These are phyloP conservation scores for Herpotrichia juniperi DNA, from an alignment of 2,329 filamentous ascomycete genomes.

Conservation along the genomic window DNA sequence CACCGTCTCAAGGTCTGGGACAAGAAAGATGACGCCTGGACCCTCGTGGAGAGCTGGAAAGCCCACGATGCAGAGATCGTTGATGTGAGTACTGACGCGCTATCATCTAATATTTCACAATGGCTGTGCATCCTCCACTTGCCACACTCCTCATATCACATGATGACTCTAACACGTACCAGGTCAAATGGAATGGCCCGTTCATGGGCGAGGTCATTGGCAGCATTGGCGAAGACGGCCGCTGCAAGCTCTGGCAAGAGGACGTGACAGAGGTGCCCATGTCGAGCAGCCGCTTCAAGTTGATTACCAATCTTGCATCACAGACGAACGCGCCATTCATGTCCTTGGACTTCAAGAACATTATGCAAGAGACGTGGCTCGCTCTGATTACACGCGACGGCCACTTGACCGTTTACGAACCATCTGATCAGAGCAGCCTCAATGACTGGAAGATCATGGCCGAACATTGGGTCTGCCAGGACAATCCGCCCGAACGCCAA, in stretches of 20 bases:
- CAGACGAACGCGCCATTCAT: slow-evolving; percentile 74
- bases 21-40: slow-evolving; percentile 77
- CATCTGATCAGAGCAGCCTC: slow-evolving; percentile 81
- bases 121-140: slow-evolving; percentile 24
- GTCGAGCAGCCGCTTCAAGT: slow-evolving; percentile 80
- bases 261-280: slow-evolving; percentile 78
- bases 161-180: slow-evolving; percentile 23
- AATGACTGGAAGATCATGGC: slow-evolving; percentile 78
- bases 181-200: slow-evolving; percentile 93
- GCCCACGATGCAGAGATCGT: slow-evolving; percentile 90
- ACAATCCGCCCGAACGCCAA: slow-evolving; percentile 68
- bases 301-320: slow-evolving; percentile 65
- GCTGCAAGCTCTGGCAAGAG: slow-evolving; percentile 91
- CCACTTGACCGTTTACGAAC: slow-evolving; percentile 80
- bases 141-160: slow-evolving; percentile 12
- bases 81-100: slow-evolving; percentile 64
- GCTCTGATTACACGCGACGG: slow-evolving; percentile 86
- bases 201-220: slow-evolving; percentile 88
- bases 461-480: slow-evolving; percentile 73
- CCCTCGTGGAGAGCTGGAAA: slow-evolving; percentile 83
- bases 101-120: slow-evolving; percentile 22
- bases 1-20: slow-evolving; percentile 94
- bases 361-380: slow-evolving; percentile 83
- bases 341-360: slow-evolving; percentile 85
- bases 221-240: slow-evolving; percentile 87